A percentile compares a stretch with the other conserved stretches of the same genome.
Conservation (phyloP, 371 early-diverging fungal genomes). For the Lichtheimia hyalospora region DNA sequence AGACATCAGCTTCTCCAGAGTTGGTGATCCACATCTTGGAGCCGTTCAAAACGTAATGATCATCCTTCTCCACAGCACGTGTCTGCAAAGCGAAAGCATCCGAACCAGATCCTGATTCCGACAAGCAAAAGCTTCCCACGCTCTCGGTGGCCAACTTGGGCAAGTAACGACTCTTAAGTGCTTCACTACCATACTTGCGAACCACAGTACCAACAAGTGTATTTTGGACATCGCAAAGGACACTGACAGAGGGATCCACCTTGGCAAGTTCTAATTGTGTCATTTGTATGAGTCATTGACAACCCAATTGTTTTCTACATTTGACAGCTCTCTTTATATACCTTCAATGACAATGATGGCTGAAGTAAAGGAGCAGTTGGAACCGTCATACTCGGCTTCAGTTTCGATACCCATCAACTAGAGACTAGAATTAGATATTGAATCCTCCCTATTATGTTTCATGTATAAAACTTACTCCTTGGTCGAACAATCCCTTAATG, state of each 20-base stretch:
- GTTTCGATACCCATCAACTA: conserved; percentile 97
- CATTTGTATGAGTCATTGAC: background rate
- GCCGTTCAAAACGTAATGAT: conserved; percentile 91
- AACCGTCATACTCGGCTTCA: conserved; percentile 77
- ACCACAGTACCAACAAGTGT: conserved; percentile 96
- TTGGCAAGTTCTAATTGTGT: conserved; percentile 81
- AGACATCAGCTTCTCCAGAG: conserved; percentile 90
- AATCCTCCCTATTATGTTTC: background rate
- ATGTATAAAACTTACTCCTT: conserved; percentile 65
- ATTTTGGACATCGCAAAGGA: conserved; percentile 97
- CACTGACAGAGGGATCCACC: conserved; percentile 93
- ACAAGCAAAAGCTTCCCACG: conserved; percentile 94
- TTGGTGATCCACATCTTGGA: conserved; percentile 94
- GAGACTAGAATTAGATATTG: background rate
- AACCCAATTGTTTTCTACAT: too few species aligned
- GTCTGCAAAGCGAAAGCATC: conserved; percentile 98
- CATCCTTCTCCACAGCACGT: conserved; percentile 86
- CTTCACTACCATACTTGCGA: conserved; percentile 77
- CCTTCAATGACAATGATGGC: conserved; percentile 92
- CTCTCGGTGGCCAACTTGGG: conserved; percentile 78
- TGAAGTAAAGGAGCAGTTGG: conserved; percentile 89
- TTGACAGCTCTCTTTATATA: conserved; percentile 9
- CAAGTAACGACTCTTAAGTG: conserved; percentile 82
- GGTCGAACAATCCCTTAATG: conserved; percentile 87
- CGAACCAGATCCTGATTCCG: conserved; percentile 91